Conservation (phyloP, 805 yeast species). For the Pichia gijzeniarum region DNA sequence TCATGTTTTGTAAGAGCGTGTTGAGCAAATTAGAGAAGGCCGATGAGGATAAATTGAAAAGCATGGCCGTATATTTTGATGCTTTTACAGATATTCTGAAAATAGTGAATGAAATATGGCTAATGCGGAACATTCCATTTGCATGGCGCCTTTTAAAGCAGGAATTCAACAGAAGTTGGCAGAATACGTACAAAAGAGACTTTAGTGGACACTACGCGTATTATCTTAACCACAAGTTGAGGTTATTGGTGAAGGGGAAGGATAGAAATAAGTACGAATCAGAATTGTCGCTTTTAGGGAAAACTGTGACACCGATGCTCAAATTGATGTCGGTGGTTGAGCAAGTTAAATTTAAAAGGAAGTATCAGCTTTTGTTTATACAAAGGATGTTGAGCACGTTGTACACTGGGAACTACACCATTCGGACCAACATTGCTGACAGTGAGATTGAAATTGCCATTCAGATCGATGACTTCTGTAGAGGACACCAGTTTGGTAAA, state of each 20-base stretch:
- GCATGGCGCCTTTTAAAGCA: background rate
- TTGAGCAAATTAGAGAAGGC: too few relatives aligned
- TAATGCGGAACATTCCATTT: background rate
- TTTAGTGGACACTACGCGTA: background rate
- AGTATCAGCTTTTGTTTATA: background rate
- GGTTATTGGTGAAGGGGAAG: constrained; percentile 1
- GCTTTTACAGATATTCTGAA: background rate
- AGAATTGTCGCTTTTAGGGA: background rate
- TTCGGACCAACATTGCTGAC: constrained; percentile 4
- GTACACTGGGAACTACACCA: constrained; percentile 1
- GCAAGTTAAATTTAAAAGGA: background rate
- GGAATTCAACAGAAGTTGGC: background rate
- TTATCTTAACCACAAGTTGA: constrained; percentile 6
- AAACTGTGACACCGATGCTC: background rate
- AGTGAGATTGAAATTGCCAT: constrained; percentile 4
- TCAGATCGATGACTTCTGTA: background rate
- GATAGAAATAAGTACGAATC: constrained; percentile 7
- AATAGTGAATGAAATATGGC: background rate
- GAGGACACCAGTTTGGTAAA: background rate
- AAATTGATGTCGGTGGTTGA: background rate
- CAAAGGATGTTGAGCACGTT: constrained; percentile 3
- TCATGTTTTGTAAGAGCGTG: too few relatives aligned
- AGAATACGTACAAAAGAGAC: constrained; percentile 2
- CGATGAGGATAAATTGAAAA: constrained; percentile 8
- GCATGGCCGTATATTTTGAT: constrained; percentile 4